Percentiles rank a stretch among this genome's conserved stretches.
Evolutionary conservation across 805 yeast genomes (phyloP).

Genomic region (Phaffomyces antillensis): DNA sequence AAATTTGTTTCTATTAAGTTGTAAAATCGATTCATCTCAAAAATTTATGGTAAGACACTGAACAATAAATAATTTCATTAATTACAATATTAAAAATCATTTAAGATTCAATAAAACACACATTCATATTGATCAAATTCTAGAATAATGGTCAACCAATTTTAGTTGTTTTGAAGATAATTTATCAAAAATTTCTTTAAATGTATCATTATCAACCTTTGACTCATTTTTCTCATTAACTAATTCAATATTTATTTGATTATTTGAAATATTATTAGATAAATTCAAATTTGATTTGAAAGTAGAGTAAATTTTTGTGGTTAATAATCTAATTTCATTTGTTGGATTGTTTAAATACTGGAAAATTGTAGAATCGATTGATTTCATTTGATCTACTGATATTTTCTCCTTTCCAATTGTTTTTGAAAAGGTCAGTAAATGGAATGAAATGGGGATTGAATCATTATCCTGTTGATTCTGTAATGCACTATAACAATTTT

Average conservation of each 20-base stretch:
- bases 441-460: constrained; percentile 11
- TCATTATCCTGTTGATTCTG: not conserved
- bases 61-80: too few species aligned
- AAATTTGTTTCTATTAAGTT: too few species aligned
- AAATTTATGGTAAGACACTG: too few species aligned
- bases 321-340: constrained; percentile 22
- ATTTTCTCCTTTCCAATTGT: constrained; percentile 14
- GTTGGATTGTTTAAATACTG: constrained; percentile 14
- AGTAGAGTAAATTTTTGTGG: constrained; percentile 21
- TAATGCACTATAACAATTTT: constrained; percentile 11
- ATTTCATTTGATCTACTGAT: constrained; percentile 12
- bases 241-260: constrained; percentile 13
- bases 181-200: constrained; percentile 28
- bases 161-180: constrained; percentile 37
- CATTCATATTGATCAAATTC: constrained; percentile 4
- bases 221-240: constrained; percentile 5
- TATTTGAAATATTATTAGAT: constrained; percentile 8
- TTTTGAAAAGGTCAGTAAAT: constrained; percentile 15
- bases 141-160: constrained; percentile 39
- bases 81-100: too few species aligned
- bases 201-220: constrained; percentile 19
- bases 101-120: too few species aligned
- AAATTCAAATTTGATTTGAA: constrained; percentile 18
- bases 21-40: too few species aligned
- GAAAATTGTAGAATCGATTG: constrained; percentile 16